phyloP scores from a whole-genome alignment of 306 rosid species.

The Ceratonia siliqua region DNA sequence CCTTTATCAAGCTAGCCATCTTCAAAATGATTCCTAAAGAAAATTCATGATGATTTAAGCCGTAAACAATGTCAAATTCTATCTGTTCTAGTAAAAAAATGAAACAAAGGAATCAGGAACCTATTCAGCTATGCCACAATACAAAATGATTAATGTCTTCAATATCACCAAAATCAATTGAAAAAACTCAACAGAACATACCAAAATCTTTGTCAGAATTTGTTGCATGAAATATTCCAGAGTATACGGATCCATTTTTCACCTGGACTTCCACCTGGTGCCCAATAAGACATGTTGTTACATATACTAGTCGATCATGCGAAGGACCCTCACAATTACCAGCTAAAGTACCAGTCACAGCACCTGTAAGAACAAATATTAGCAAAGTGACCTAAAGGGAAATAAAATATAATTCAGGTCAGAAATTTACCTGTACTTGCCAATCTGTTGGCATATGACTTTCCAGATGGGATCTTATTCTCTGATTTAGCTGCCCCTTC shows the following conservation, averaged over 20 bases:
- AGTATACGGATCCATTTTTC: slow-evolving; percentile 82
- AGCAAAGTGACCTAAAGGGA: slow-evolving; percentile 13
- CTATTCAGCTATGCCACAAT: slow-evolving; percentile 21
- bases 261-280: slow-evolving; percentile 94
- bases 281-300: slow-evolving; percentile 78
- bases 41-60: slow-evolving; percentile 27
- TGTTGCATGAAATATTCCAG: slow-evolving; percentile 90
- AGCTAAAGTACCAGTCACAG: slow-evolving; percentile 56
- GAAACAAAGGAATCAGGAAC: slow-evolving; percentile 25
- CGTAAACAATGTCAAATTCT: neutral
- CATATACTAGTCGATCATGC: slow-evolving; percentile 70
- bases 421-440: slow-evolving; percentile 51
- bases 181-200: slow-evolving; percentile 46
- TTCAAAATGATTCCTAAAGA: slow-evolving; percentile 74
- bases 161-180: slow-evolving; percentile 20
- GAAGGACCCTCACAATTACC: slow-evolving; percentile 68
- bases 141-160: slow-evolving; percentile 9
- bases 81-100: slow-evolving; percentile 17
- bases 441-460: slow-evolving; percentile 59
- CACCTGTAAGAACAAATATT: slow-evolving; percentile 42
- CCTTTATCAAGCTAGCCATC: slow-evolving; percentile 84
- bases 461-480: slow-evolving; percentile 65
- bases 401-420: slow-evolving; percentile 26
- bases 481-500: slow-evolving; percentile 64
- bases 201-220: slow-evolving; percentile 83